A percentile compares a stretch with the other conserved stretches of the same genome.
These are phyloP conservation scores for Elsinoe ampelina DNA, from an alignment of 2,329 filamentous ascomycete genomes.

Conservation along the genomic window DNA sequence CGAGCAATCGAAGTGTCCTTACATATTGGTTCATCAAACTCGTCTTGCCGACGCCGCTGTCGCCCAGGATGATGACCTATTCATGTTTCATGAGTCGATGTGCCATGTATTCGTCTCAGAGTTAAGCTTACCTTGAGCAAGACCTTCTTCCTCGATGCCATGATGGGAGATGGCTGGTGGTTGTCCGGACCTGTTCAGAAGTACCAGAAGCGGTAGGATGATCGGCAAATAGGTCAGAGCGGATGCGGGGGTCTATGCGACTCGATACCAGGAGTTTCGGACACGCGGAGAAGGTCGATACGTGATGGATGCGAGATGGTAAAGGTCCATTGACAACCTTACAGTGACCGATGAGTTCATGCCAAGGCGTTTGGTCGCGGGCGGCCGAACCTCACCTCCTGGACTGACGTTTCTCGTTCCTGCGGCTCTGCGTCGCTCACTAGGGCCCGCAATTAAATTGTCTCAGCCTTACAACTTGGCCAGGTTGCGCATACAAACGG, in stretches of 20 bases:
- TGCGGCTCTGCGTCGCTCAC: conserved; percentile 8
- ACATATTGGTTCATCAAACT: conserved; percentile 99
- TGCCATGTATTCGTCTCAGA: not conserved
- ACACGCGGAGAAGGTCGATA: not conserved
- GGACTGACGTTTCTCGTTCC: not conserved
- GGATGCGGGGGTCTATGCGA: not conserved
- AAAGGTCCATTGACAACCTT: conserved; percentile 6
- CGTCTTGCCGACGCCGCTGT: conserved; percentile 98
- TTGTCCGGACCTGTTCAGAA: not conserved
- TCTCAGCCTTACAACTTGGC: conserved; percentile 1
- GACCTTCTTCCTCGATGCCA: conserved; percentile 33
- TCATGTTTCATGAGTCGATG: not conserved
- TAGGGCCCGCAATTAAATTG: not conserved
- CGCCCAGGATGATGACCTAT: conserved; percentile 96
- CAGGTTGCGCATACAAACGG: not conserved
- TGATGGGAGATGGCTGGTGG: conserved; percentile 17
- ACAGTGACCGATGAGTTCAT: not conserved
- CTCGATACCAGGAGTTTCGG: not conserved
- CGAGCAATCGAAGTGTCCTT: conserved; percentile 32
- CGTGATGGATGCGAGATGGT: not conserved
- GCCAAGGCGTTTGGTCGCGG: not conserved
- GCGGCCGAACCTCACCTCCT: not conserved
- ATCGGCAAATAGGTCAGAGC: not conserved
- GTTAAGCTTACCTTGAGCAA: conserved; percentile 26
- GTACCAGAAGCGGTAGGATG: not conserved